These are phyloP conservation scores for Chrysoporthe puriensis DNA, from an alignment of 2,329 filamentous ascomycete species.

Conservation along the genomic window DNA sequence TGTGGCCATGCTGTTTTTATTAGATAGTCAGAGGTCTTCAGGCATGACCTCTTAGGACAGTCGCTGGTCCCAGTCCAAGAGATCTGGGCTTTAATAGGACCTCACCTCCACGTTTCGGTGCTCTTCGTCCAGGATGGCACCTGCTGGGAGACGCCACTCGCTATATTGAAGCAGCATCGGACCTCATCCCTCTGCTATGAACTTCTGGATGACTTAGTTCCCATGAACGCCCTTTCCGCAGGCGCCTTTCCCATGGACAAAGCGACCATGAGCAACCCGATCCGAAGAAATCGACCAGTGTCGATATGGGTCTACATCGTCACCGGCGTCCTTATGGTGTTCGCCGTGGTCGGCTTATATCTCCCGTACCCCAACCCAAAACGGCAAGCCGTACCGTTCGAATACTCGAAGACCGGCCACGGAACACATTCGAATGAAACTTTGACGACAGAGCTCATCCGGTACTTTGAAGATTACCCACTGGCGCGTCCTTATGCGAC, in stretches of 20 bases:
- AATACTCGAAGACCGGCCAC: neutral
- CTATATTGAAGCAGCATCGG: neutral
- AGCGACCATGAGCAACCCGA: neutral
- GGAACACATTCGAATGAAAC: neutral
- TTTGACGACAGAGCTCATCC: constrained; percentile 18
- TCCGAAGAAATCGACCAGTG: neutral
- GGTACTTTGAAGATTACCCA: constrained; percentile 37
- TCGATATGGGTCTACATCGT: neutral
- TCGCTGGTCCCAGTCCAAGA: neutral
- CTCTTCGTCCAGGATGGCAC: neutral
- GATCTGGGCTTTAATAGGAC: neutral
- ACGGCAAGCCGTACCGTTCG: neutral
- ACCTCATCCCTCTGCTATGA: neutral
- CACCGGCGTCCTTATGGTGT: neutral
- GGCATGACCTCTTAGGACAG: neutral
- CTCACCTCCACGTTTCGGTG: neutral
- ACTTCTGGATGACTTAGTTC: neutral
- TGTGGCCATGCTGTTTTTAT: neutral
- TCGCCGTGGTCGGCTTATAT: neutral
- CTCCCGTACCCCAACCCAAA: neutral
- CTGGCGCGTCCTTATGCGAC: constrained; percentile 37
- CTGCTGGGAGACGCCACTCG: neutral
- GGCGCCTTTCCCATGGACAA: too few relatives aligned
- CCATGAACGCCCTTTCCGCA: neutral
- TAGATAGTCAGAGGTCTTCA: neutral